Conservation (phyloP, 208 protist genomes). For the Phytomonas sp. region DNA sequence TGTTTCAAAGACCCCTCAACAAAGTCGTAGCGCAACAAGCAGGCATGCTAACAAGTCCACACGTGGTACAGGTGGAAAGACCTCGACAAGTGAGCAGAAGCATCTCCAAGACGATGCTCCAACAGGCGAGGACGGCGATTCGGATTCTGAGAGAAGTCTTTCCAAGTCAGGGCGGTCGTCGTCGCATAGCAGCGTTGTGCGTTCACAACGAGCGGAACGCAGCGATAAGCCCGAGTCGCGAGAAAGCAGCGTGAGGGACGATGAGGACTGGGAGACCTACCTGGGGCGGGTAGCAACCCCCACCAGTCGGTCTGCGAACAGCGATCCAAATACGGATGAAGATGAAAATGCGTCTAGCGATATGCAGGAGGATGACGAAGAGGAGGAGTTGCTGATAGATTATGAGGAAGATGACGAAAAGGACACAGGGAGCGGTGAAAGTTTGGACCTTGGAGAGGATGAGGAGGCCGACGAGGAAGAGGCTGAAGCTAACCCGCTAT, state of each 20-base stretch:
- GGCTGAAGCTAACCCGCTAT: constrained; percentile 16
- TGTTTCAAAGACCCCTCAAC: constrained; percentile 3
- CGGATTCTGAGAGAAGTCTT: not conserved
- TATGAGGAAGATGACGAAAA: constrained; percentile 29
- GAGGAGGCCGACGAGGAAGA: constrained; percentile 26
- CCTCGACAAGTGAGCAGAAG: not conserved
- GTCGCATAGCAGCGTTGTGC: not conserved
- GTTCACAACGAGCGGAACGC: not conserved
- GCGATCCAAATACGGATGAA: constrained; percentile 16
- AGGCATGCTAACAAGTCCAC: not conserved
- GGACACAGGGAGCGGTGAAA: constrained; percentile 18
- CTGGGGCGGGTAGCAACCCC: constrained; percentile 16
- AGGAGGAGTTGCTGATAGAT: constrained; percentile 15
- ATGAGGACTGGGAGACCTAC: constrained; percentile 29
- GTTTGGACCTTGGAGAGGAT: constrained; percentile 18
- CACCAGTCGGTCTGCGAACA: constrained; percentile 6
- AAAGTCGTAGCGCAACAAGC: not conserved
- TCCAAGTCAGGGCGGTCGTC: not conserved
- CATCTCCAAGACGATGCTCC: not conserved
- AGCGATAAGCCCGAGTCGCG: not conserved
- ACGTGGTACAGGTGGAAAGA: not conserved
- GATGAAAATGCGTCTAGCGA: constrained; percentile 12
- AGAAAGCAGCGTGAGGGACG: constrained; percentile 12
- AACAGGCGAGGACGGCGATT: not conserved
- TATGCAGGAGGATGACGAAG: constrained; percentile 21